Evolutionary conservation across 257 asterid species (phyloP).

Genomic region (Plectranthus barbatus): DNA sequence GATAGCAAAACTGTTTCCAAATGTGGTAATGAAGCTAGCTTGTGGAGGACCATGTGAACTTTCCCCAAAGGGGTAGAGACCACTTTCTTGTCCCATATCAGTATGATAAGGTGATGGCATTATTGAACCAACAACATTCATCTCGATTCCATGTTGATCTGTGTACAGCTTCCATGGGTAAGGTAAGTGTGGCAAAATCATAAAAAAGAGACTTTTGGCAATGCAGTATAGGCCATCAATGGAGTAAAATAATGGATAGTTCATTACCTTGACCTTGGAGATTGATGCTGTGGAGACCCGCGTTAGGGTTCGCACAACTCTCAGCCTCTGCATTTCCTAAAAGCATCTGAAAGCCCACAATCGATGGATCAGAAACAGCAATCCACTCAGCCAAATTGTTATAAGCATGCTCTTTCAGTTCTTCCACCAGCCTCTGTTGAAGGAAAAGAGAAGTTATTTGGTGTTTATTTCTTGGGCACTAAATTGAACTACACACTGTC

Average conservation of each 20-base stretch:
- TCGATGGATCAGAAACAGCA: conserved; percentile 30
- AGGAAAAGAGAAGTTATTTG: conserved; percentile 9
- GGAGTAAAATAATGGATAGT: neutral
- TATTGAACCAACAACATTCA: conserved; percentile 5
- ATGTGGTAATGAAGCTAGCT: conserved; percentile 19
- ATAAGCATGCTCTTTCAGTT: conserved; percentile 40
- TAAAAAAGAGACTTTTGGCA: neutral
- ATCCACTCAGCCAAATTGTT: conserved; percentile 31
- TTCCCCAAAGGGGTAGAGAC: conserved; percentile 32
- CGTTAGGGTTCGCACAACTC: conserved; percentile 20
- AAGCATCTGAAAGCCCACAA: conserved; percentile 27
- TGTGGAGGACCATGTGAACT: conserved; percentile 34
- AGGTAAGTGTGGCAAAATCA: too few relatives aligned
- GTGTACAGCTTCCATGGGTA: neutral
- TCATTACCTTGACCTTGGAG: conserved; percentile 47
- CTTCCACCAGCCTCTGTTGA: conserved; percentile 49
- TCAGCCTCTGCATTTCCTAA: conserved; percentile 26
- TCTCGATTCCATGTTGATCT: conserved; percentile 27
- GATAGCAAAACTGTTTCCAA: conserved; percentile 29
- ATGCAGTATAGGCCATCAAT: neutral
- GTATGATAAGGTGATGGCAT: conserved; percentile 20
- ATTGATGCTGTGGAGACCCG: conserved; percentile 23
- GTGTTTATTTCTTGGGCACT: neutral
- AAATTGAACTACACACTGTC: too few relatives aligned
- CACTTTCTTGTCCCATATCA: conserved; percentile 24